Evolutionary conservation across 129 eudicot species (phyloP), one percentile per base, ranked within the genome.

Genomic region (Smallanthus sonchifolius): DNA sequence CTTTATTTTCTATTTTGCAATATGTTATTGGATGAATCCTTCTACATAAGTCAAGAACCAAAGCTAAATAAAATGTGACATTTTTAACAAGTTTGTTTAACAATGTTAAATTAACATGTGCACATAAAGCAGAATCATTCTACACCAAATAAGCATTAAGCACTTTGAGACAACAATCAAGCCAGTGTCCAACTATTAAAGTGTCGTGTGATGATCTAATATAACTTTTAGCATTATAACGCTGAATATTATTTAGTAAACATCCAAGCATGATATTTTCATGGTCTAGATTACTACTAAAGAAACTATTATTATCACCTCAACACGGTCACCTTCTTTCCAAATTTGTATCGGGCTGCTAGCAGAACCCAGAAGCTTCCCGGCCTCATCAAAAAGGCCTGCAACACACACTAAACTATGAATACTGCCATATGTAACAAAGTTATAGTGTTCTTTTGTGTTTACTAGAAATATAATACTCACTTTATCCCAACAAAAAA

Each of bases 311-410:
- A 28, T 64, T 56, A 59, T 75, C 77, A 95, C 99, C 99, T 95
- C 99, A 69, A 95, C 84, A 61, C 99, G 91, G 64, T 91, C 96
- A 61, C 92, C 86, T 69, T 95, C 92, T 85, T 95, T 95, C 99
- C 99, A 95, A 24, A 95, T 95, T 81, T 91, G 99, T 77, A 91
- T 88, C 17, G 97, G 97, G 80, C 97, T 85, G 82, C 92, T 95
- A 59, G 96, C 81, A 73, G 79, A 83, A 67, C 97, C 97, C 69
- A 91, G 51, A 70, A 95, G 96, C 67, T 84, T 84, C 66, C 99
- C 99, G 5, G 61, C 75, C 71, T 77, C 88, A 75, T 91, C 94
- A 84, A 95, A 95, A 47, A 95, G 78, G 54, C 97, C 99, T 95
- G 84, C 77, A 70, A 56, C 72, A 83, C 52, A 36, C 80, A 71